Evolutionary conservation across 331 rosid species (phyloP).

Genomic region (Prunus yedoensis): DNA sequence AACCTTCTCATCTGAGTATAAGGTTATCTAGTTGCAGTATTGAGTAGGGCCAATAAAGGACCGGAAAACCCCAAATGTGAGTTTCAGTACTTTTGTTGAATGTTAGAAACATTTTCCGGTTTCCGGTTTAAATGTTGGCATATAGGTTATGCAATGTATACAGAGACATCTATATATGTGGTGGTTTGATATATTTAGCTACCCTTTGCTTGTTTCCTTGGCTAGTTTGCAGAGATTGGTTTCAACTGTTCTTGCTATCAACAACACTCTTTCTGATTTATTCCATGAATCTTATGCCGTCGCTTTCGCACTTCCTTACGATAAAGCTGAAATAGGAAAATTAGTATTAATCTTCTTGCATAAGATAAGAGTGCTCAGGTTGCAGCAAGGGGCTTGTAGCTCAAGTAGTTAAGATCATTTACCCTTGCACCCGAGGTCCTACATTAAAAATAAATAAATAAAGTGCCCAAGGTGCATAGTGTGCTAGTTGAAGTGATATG

Average conservation of each 20-base stretch:
- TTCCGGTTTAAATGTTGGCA: background rate
- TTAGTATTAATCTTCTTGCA: no score
- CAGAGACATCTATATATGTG: background rate
- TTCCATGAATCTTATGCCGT: no score
- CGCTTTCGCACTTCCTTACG: no score
- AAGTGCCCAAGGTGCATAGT: no score
- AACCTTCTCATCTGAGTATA: background rate
- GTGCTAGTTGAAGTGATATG: no score
- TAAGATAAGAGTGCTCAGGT: no score
- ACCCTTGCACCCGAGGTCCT: no score
- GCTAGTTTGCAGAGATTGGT: background rate
- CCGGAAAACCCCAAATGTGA: background rate
- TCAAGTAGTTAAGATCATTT: no score
- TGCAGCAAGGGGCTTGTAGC: no score
- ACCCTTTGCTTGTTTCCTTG: background rate
- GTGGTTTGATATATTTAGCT: background rate
- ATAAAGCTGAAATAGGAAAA: no score
- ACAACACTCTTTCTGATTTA: no score
- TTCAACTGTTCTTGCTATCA: background rate
- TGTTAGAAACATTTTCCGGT: background rate
- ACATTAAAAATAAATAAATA: no score
- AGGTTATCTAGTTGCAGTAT: slow-evolving; percentile 6
- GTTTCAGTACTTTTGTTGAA: background rate
- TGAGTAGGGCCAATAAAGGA: slow-evolving; percentile 15
- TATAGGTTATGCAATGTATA: background rate